phyloP scores from a whole-genome alignment of 2,329 filamentous ascomycete species.

The Westerdykella sp. region DNA sequence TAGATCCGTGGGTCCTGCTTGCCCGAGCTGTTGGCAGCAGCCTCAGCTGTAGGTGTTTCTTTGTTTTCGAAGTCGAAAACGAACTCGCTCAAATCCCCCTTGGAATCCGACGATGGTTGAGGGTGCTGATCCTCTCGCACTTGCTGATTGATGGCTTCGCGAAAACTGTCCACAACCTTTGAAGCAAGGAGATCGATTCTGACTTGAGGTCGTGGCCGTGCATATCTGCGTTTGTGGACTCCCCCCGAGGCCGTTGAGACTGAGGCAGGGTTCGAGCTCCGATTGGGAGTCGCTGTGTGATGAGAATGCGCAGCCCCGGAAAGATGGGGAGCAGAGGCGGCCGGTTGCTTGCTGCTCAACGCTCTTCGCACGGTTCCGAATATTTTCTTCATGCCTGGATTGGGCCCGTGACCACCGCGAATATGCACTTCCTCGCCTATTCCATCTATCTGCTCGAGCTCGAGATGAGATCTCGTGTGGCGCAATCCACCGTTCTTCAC shows the following conservation, averaged over 20 bases:
- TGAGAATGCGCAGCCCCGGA: slow-evolving; percentile 14
- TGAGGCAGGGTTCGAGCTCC: slow-evolving; percentile 26
- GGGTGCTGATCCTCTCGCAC: slow-evolving; percentile 25
- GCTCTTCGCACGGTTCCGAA: slow-evolving; percentile 80
- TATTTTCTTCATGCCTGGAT: slow-evolving; percentile 74
- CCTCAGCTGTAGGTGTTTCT: slow-evolving; percentile 8
- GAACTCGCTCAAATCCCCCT: slow-evolving; percentile 26
- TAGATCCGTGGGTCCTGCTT: slow-evolving; percentile 35
- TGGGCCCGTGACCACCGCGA: slow-evolving; percentile 16
- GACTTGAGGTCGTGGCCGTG: slow-evolving; percentile 42
- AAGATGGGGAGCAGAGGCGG: slow-evolving; percentile 19
- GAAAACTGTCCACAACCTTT: slow-evolving; percentile 71
- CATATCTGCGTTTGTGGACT: slow-evolving; percentile 28
- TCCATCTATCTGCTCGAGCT: slow-evolving; percentile 26
- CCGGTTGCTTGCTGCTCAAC: slow-evolving; percentile 55
- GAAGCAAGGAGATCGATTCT: slow-evolving; percentile 81
- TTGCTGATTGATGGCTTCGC: slow-evolving; percentile 65
- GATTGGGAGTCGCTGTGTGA: slow-evolving; percentile 16
- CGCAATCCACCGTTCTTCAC: slow-evolving; percentile 27
- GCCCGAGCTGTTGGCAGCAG: slow-evolving; percentile 1
- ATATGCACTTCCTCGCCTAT: slow-evolving; percentile 17
- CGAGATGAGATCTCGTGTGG: slow-evolving; percentile 27
- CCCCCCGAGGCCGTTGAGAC: slow-evolving; percentile 18
- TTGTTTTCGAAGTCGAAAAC: slow-evolving; percentile 32
- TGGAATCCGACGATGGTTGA: slow-evolving; percentile 8